Percentiles rank a stretch among this genome's conserved stretches.
Evolutionary conservation across 805 yeast genomes (phyloP).

Genomic region (Candida lessepsii): DNA sequence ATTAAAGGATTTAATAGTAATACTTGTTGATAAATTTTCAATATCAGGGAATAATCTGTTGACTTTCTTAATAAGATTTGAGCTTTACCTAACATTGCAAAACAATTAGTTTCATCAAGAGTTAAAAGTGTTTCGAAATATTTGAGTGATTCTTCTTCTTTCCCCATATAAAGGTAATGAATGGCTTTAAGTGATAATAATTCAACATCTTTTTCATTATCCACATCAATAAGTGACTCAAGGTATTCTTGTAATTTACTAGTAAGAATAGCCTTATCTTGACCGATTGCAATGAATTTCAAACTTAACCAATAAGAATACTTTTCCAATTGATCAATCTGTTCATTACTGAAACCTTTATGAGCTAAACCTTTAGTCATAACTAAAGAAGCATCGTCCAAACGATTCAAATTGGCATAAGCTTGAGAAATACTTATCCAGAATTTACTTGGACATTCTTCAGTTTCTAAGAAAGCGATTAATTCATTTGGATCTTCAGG

Average conservation of each 20-base stretch:
- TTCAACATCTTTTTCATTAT: conserved; percentile 5
- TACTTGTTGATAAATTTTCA: conserved; percentile 81
- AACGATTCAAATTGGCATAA: conserved; percentile 60
- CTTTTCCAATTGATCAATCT: conserved; percentile 6
- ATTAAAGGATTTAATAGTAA: conserved; percentile 72
- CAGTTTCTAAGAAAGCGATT: conserved; percentile 74
- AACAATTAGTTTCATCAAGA: conserved; percentile 58
- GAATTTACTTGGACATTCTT: conserved; percentile 68
- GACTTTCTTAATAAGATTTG: conserved; percentile 67
- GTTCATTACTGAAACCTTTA: conserved; percentile 5
- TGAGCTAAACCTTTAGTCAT: conserved; percentile 51
- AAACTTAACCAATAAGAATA: conserved; percentile 59
- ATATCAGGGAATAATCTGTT: conserved; percentile 68
- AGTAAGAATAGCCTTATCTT: conserved; percentile 24
- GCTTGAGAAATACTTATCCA: conserved; percentile 87
- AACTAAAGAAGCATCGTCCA: conserved; percentile 63
- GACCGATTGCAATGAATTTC: conserved; percentile 30
- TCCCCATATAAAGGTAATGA: conserved; percentile 54
- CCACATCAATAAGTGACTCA: conserved; percentile 6
- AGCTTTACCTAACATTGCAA: conserved; percentile 83
- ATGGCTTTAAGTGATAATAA: conserved; percentile 50
- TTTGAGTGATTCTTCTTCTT: conserved; percentile 69
- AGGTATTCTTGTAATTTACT: conserved; percentile 11
- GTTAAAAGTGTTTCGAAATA: conserved; percentile 61
- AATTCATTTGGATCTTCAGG: conserved; percentile 90